Percentiles rank a stretch among this genome's conserved stretches.
Conservation (phyloP, 108 stramenopile genomes). For the Skeletonema marinoi region DNA sequence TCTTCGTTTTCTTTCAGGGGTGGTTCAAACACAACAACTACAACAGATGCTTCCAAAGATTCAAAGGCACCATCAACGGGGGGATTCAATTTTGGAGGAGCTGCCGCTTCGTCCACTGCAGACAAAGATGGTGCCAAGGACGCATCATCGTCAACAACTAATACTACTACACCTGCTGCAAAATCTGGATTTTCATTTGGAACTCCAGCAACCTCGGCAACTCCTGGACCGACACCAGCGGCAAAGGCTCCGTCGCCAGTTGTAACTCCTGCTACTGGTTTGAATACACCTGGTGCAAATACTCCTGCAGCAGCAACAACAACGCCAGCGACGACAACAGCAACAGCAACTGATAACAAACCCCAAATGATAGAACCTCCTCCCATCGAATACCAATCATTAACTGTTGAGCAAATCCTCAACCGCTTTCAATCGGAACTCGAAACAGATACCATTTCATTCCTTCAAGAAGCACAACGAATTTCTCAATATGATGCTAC, state of each 20-base stretch:
- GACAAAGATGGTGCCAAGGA: slow-evolving; percentile 1
- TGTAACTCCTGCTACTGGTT: slow-evolving; percentile 13
- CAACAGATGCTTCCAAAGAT: slow-evolving; percentile 16
- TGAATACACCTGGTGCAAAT: slow-evolving; percentile 13
- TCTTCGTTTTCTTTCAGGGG: not conserved
- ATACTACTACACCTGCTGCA: slow-evolving; percentile 21
- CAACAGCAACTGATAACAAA: not conserved
- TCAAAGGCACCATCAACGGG: slow-evolving; percentile 11
- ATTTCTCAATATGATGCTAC: slow-evolving; percentile 79
- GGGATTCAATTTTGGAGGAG: slow-evolving; percentile 19
- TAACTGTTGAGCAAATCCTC: slow-evolving; percentile 85
- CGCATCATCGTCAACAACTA: slow-evolving; percentile 6
- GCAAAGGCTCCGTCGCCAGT: slow-evolving; percentile 33
- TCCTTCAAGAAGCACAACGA: slow-evolving; percentile 74
- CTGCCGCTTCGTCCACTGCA: slow-evolving; percentile 20
- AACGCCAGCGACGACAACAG: slow-evolving; percentile 17
- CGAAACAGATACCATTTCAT: slow-evolving; percentile 68
- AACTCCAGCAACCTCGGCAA: slow-evolving; percentile 18
- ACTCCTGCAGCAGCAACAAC: slow-evolving; percentile 18
- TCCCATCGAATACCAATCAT: slow-evolving; percentile 74
- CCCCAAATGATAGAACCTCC: slow-evolving; percentile 55
- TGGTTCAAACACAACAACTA: not conserved
- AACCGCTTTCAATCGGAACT: slow-evolving; percentile 80
- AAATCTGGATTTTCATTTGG: slow-evolving; percentile 46
- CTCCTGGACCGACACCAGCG: slow-evolving; percentile 35